phyloP scores from a whole-genome alignment of 2,329 filamentous ascomycete species.

The Knufia petricola region DNA sequence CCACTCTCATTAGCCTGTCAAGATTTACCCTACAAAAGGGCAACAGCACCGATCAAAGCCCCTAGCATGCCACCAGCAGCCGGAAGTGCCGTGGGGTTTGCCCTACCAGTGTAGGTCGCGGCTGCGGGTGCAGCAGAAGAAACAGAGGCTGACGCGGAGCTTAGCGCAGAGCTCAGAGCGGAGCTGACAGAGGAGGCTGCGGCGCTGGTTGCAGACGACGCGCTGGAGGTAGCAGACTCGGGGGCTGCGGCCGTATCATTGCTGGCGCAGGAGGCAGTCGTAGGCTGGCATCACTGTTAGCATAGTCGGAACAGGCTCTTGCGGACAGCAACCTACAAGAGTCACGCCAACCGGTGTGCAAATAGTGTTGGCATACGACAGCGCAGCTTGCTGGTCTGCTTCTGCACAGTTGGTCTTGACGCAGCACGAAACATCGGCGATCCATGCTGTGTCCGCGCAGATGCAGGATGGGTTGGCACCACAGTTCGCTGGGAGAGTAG shows the following conservation, averaged over 20 bases:
- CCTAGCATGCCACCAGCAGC: background rate
- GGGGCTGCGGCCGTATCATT: background rate
- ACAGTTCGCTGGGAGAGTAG: background rate
- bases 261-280: background rate
- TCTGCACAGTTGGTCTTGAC: background rate
- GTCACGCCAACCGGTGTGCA: constrained; percentile 3
- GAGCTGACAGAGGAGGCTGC: background rate
- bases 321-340: background rate
- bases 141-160: background rate
- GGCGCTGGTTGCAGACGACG: background rate
- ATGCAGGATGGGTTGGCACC: constrained; percentile 1
- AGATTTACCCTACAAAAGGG: constrained; percentile 2
- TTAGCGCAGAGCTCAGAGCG: background rate
- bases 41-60: background rate
- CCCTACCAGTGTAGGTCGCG: background rate
- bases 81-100: background rate
- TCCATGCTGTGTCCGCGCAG: constrained; percentile 1
- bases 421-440: constrained; percentile 3
- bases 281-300: background rate
- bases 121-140: background rate
- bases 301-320: background rate
- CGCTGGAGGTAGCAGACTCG: background rate
- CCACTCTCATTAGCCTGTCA: too few relatives aligned
- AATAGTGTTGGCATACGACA: background rate
- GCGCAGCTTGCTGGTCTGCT: constrained; percentile 1